A percentile compares a stretch with the other conserved stretches of the same genome.
Evolutionary conservation across 805 yeast genomes (phyloP).

Genomic region (Wickerhamomyces chambardii): DNA sequence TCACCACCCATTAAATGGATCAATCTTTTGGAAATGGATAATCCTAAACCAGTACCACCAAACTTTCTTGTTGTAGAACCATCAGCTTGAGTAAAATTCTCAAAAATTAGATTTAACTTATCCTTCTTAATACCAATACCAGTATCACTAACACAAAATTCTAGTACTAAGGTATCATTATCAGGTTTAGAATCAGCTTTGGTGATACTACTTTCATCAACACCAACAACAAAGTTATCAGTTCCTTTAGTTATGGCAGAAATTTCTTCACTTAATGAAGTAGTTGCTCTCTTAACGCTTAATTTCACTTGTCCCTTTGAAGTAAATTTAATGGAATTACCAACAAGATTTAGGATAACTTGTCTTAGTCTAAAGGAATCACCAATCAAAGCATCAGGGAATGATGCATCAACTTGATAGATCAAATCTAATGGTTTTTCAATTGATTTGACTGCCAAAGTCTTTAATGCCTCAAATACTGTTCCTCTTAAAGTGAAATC

Average conservation of each 20-base stretch:
- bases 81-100: slow-evolving; percentile 82
- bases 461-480: slow-evolving; percentile 77
- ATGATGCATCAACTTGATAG: slow-evolving; percentile 71
- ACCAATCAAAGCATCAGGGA: slow-evolving; percentile 76
- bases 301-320: slow-evolving; percentile 69
- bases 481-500: slow-evolving; percentile 77
- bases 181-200: slow-evolving; percentile 80
- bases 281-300: slow-evolving; percentile 45
- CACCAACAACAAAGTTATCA: slow-evolving; percentile 9
- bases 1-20: slow-evolving; percentile 85
- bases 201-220: slow-evolving; percentile 9
- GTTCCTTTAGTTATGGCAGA: slow-evolving; percentile 35
- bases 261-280: slow-evolving; percentile 5
- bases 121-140: slow-evolving; percentile 80
- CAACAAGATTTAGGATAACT: slow-evolving; percentile 72
- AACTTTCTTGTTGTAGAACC: slow-evolving; percentile 83
- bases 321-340: slow-evolving; percentile 79
- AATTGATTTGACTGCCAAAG: slow-evolving; percentile 77
- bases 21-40: slow-evolving; percentile 72
- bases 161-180: slow-evolving; percentile 36
- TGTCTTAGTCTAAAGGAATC: slow-evolving; percentile 79
- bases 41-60: slow-evolving; percentile 83
- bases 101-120: slow-evolving; percentile 72
- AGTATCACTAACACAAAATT: slow-evolving; percentile 76
- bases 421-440: slow-evolving; percentile 71